These are phyloP conservation scores for Saccharum spontaneum DNA, from an alignment of 176 grass and related monocot genomes.

Conservation along the genomic window DNA sequence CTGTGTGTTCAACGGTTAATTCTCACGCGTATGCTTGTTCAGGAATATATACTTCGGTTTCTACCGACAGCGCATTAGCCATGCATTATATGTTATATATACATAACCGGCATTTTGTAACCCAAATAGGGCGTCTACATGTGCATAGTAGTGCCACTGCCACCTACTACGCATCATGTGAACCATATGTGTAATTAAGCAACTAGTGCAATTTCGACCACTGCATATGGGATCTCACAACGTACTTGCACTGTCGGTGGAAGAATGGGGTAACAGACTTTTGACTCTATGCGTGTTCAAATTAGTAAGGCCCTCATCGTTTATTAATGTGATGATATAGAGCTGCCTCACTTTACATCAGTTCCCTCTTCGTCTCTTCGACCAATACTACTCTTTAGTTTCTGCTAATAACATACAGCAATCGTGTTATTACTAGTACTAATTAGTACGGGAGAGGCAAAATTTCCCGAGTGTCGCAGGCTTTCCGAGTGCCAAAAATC, in stretches of 20 bases:
- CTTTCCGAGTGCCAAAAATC: too few relatives aligned
- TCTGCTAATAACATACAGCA: neutral
- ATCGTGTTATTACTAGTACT: too few relatives aligned
- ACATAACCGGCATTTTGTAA: too few relatives aligned
- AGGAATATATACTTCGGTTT: conserved; percentile 4
- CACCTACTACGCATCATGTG: neutral
- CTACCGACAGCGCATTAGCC: neutral
- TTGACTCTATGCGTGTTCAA: too few relatives aligned
- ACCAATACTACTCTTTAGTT: neutral
- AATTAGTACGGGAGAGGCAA: too few relatives aligned
- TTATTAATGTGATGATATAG: neutral
- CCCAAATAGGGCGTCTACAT: too few relatives aligned
- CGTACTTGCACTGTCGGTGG: too few relatives aligned
- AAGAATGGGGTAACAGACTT: too few relatives aligned
- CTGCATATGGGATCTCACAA: neutral
- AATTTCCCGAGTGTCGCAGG: too few relatives aligned
- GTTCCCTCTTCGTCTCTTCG: neutral
- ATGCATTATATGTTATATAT: too few relatives aligned
- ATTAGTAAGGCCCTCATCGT: too few relatives aligned
- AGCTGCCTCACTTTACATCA: neutral
- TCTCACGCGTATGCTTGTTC: neutral
- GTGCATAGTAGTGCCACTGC: too few relatives aligned
- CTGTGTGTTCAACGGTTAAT: neutral
- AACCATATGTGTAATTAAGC: neutral
- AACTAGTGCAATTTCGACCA: neutral